Percentiles rank a stretch among this genome's conserved stretches.
Conservation (phyloP, 2,329 filamentous ascomycete genomes). For the Aspergillus novofumigatus region DNA sequence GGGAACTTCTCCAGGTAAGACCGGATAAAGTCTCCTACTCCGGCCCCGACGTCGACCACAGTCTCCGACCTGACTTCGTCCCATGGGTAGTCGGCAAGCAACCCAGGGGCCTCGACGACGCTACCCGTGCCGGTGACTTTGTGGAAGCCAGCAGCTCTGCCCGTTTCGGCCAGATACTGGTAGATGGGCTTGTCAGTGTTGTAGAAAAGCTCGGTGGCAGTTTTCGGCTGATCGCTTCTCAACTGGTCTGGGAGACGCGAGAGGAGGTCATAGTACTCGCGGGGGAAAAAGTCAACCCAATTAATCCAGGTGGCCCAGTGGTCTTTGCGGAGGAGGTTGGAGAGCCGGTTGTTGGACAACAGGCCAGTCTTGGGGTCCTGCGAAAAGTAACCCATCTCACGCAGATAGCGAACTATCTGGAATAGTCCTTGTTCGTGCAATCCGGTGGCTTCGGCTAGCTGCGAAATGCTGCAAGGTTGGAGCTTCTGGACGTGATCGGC, state of each 20-base stretch:
- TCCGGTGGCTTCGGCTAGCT: background rate
- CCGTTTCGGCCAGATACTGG: background rate
- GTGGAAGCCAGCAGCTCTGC: background rate
- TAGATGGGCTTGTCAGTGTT: background rate
- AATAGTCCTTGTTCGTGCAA: background rate
- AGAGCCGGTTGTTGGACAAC: background rate
- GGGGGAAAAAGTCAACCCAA: background rate
- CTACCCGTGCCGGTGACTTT: background rate
- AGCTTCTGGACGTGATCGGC: background rate
- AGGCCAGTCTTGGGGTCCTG: background rate
- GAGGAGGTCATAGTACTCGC: background rate
- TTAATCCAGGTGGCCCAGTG: background rate
- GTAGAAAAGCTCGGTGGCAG: background rate
- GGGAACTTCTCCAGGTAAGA: background rate
- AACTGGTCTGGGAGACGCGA: background rate
- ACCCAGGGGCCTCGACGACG: background rate
- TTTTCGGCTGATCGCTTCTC: background rate
- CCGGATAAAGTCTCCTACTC: background rate
- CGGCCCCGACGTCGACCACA: background rate
- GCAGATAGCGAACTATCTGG: background rate
- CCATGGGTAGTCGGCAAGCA: background rate
- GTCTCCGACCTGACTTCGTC: background rate
- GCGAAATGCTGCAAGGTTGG: background rate
- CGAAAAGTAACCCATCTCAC: background rate
- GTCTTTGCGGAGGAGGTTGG: background rate